These are phyloP conservation scores for Puccinia triticina DNA, from an alignment of 1,284 basidiomycete species.

Conservation along the genomic window DNA sequence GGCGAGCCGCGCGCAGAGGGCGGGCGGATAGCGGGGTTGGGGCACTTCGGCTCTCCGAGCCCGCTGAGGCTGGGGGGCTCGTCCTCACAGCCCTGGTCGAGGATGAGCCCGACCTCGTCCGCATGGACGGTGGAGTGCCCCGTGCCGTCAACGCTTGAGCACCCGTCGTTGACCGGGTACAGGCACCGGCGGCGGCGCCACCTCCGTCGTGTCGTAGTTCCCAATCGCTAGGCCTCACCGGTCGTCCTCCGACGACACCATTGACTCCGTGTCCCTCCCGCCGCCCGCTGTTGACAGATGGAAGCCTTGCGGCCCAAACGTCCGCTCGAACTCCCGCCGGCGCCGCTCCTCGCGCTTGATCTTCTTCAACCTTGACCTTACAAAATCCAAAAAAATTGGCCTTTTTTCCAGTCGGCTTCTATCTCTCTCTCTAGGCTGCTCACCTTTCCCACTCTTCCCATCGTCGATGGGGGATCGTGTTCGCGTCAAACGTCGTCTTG, in stretches of 20 bases:
- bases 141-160: conserved; percentile 3
- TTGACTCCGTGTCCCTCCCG: conserved; percentile 68
- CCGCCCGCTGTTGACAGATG: conserved; percentile 55
- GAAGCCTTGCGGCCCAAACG: conserved; percentile 54
- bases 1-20: neutral
- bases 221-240: conserved; percentile 73
- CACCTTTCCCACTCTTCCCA: conserved; percentile 99
- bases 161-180: conserved; percentile 55
- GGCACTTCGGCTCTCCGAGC: neutral
- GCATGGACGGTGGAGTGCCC: neutral
- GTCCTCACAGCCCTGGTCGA: conserved; percentile 24
- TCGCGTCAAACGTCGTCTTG: conserved; percentile 70
- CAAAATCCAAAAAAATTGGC: conserved; percentile 54
- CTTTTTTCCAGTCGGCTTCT: too few relatives aligned
- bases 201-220: conserved; percentile 56
- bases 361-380: conserved; percentile 55
- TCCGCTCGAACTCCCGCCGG: conserved; percentile 69
- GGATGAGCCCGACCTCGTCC: conserved; percentile 24
- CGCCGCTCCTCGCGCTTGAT: conserved; percentile 45
- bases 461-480: conserved; percentile 78
- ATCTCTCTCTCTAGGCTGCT: too few relatives aligned
- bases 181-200: conserved; percentile 69
- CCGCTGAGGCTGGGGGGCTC: neutral
- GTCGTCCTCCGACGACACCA: conserved; percentile 74
- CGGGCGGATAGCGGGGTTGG: neutral